Conservation (phyloP, 331 rosid genomes). For the Rhamnella rubrinervis region DNA sequence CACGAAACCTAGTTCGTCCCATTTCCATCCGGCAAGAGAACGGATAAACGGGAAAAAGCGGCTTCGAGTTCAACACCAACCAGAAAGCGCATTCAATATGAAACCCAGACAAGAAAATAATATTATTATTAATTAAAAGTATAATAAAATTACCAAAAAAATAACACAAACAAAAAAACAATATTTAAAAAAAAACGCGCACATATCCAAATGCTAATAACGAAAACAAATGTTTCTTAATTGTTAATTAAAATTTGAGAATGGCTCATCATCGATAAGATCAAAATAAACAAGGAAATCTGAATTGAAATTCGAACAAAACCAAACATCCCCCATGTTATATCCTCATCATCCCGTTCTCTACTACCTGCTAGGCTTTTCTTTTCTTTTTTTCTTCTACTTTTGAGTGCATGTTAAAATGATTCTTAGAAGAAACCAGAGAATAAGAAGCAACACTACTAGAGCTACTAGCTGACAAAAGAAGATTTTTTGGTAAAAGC, state of each 20-base stretch:
- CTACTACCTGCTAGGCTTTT: slow-evolving; percentile 31
- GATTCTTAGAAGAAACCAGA: slow-evolving; percentile 10
- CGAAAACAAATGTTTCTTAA: slow-evolving; percentile 18
- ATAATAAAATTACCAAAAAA: slow-evolving; percentile 7
- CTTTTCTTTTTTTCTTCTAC: slow-evolving; percentile 17
- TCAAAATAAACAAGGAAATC: slow-evolving; percentile 39
- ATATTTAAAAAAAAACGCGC: slow-evolving; percentile 20
- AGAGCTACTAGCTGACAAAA: slow-evolving; percentile 8
- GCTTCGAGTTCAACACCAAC: slow-evolving; percentile 82
- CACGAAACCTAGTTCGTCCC: slow-evolving; percentile 61
- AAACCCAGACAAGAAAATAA: slow-evolving; percentile 44
- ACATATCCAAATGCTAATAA: slow-evolving; percentile 37
- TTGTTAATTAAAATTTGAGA: slow-evolving; percentile 13
- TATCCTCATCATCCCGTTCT: slow-evolving; percentile 20
- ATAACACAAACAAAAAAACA: slow-evolving; percentile 9
- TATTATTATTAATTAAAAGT: slow-evolving; percentile 1
- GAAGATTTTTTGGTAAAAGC: neutral
- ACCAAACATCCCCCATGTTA: slow-evolving; percentile 38
- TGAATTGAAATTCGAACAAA: slow-evolving; percentile 49
- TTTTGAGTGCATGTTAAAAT: slow-evolving; percentile 34
- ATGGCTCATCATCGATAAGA: slow-evolving; percentile 24
- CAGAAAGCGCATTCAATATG: slow-evolving; percentile 48
- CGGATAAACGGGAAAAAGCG: slow-evolving; percentile 80
- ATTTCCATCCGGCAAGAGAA: slow-evolving; percentile 70
- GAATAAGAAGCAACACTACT: slow-evolving; percentile 13